Evolutionary conservation across 208 protist genomes (phyloP), one percentile per base, ranked within the genome.

Genomic region (Crithidia bombi): DNA sequence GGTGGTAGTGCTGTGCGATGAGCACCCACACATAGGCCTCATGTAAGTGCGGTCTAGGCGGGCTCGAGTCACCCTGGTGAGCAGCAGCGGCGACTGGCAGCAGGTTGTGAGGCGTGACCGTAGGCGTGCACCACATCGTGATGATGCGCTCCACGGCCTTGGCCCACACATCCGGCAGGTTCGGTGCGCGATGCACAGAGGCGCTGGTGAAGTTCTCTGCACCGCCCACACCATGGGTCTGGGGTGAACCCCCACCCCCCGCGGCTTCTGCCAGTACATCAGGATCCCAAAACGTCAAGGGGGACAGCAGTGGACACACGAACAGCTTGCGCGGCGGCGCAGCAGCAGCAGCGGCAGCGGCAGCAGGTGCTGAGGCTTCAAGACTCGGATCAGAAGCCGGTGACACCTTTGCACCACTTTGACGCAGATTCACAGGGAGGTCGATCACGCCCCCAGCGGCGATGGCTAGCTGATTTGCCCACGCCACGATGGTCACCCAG

Each of bases 1-100:
- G 74, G 59, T 73, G 68, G 69, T 82, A 93, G 72, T 93, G 87
- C 62, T 85, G 57, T 7, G 75, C 80, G 33, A 89, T 12, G 23
- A 70, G 15, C 9, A 71, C 50, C 71, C 71, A 77, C 12, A 19
- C 15, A 26, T 77, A 63, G 10, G 64, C 64, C 26, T 71, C 50
- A 12, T 69, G 12, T 3, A 61, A 9, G 38, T 62, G 38, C 5
- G 56, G 51, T 9, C 26, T 23, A 28, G 46, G n/a, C n/a, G n/a
- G n/a, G n/a, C n/a, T n/a, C n/a, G n/a, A n/a, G n/a, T n/a, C n/a
- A n/a, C n/a, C n/a, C n/a, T n/a, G n/a, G n/a, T n/a, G n/a, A n/a
- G n/a, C n/a, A 3, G 58, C 14, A 1, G 14, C 39, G 14, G 49
- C n/a, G 32, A 26, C 15, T 10, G n/a, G 14, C 15, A 6, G 15